Evolutionary conservation across 2,329 filamentous ascomycete genomes (phyloP), one percentile per base, ranked within the genome.

Genomic region (Beauveria scarabaeidicola): DNA sequence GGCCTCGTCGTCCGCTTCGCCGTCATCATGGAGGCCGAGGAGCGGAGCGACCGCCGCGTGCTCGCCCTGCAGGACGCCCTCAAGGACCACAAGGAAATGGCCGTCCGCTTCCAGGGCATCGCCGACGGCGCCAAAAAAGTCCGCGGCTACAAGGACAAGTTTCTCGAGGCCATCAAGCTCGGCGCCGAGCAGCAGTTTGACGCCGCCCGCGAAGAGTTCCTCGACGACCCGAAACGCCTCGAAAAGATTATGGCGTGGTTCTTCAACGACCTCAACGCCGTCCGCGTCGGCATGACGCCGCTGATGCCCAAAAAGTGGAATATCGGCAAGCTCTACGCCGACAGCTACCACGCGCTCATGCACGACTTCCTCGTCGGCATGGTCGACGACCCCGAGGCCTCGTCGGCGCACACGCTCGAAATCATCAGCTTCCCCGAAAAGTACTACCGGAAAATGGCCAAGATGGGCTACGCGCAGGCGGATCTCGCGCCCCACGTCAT

Each of bases 301-400:
- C 80, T 99, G 57, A 92, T 97, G 84, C 94, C 95, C 9, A 93
- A 90, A 75, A 96, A 94, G 73, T 99, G 94, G 94, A 92, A 88
- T 70, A 96, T 99, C 52, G 89, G 92, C 75, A 87, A 89, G 70
- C 94, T 89, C 1, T 99, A 96, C 72, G 88, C 86, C 61, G 83
- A 89, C 67, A 92, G 96, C 63, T 99, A 99, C 71, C 94, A 99
- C 75, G 81, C 84, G 64, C 82, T 93, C 66, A 97, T 99, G 93
- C 94, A 96, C 75, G 91, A 97, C 72, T 96, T 94, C 72, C 81
- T 99, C 10, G 77, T 95, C 57, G 84, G 79, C 27, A 85, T 91
- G 70, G 87, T 97, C 61, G 89, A 97, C 66, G 90, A 96, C 68
- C 83, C 89, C 1, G 85, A 91, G 55, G 82, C 91, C n/a, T 90